Conservation (phyloP, 208 protist genomes). For the Crithidia brevicula region DNA sequence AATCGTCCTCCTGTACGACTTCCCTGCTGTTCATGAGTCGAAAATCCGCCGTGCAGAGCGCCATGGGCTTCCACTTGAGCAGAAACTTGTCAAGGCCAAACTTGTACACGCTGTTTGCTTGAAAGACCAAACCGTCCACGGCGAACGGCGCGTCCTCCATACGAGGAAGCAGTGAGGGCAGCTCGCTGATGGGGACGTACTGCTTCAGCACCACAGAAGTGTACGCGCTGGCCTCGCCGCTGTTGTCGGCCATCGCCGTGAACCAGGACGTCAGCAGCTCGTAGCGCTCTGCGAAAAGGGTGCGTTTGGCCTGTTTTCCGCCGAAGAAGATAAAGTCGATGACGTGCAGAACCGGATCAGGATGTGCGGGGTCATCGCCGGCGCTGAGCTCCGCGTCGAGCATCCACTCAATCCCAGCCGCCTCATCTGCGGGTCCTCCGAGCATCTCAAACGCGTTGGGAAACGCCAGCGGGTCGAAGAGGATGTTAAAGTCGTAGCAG, state of each 20-base stretch:
- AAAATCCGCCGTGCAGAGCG: constrained; percentile 87
- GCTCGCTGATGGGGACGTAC: constrained; percentile 77
- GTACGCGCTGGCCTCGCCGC: constrained; percentile 15
- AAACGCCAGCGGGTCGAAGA: constrained; percentile 51
- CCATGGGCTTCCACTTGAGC: constrained; percentile 89
- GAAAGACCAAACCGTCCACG: constrained; percentile 87
- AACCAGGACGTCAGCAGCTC: constrained; percentile 67
- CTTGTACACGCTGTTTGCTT: constrained; percentile 73
- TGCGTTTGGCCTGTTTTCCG: constrained; percentile 54
- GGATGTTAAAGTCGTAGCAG: constrained; percentile 73
- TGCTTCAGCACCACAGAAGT: constrained; percentile 57
- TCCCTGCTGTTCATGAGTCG: constrained; percentile 58
- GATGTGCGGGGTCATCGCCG: constrained; percentile 7
- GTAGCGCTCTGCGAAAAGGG: constrained; percentile 60
- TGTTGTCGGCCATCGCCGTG: constrained; percentile 33
- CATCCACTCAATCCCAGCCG: constrained; percentile 61
- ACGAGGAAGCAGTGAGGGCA: constrained; percentile 56
- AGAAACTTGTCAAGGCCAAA: constrained; percentile 73
- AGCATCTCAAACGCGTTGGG: constrained; percentile 14
- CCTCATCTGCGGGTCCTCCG: constrained; percentile 13
- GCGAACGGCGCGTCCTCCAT: constrained; percentile 55
- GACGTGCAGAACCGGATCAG: constrained; percentile 56
- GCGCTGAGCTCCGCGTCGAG: constrained; percentile 77
- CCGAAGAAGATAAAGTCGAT: constrained; percentile 89
- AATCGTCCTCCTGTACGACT: constrained; percentile 6